These are phyloP conservation scores for Ophiobolus disseminans DNA, from an alignment of 2,329 filamentous ascomycete genomes.

Conservation along the genomic window DNA sequence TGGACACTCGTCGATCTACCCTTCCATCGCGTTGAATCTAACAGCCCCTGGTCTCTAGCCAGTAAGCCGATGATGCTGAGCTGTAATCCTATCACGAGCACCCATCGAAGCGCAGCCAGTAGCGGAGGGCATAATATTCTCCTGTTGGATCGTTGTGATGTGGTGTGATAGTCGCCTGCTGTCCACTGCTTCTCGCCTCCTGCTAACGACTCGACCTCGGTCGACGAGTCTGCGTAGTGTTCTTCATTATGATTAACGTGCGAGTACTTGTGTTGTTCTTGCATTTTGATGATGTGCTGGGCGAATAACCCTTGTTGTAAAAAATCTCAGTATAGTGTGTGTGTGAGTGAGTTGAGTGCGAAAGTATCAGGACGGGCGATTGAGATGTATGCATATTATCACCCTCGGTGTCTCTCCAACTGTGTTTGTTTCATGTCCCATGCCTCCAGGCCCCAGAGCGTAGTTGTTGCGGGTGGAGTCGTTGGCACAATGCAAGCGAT, in stretches of 20 bases:
- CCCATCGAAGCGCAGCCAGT: conserved; percentile 34
- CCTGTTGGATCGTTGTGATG: conserved; percentile 25
- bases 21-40: conserved; percentile 28
- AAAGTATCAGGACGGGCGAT: conserved; percentile 20
- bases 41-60: conserved; percentile 39
- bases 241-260: conserved; percentile 31
- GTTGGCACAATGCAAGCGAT: conserved; percentile 16
- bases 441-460: no score
- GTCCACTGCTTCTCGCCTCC: conserved; percentile 39
- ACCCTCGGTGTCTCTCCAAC: conserved; percentile 24
- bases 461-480: conserved; percentile 30
- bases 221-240: conserved; percentile 42
- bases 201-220: conserved; percentile 43
- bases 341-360: conserved; percentile 35
- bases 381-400: conserved; percentile 21
- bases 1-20: conserved; percentile 31
- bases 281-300: conserved; percentile 28
- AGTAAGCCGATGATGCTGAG: conserved; percentile 39
- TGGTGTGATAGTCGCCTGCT: conserved; percentile 23
- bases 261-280: conserved; percentile 40
- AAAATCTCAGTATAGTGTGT: no score
- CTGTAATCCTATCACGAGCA: conserved; percentile 40
- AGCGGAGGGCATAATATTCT: conserved; percentile 18
- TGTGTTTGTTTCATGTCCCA: conserved; percentile 32
- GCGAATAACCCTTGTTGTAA: no score